phyloP scores from a whole-genome alignment of 177 flowering plant species.

The Vitis hybrid region DNA sequence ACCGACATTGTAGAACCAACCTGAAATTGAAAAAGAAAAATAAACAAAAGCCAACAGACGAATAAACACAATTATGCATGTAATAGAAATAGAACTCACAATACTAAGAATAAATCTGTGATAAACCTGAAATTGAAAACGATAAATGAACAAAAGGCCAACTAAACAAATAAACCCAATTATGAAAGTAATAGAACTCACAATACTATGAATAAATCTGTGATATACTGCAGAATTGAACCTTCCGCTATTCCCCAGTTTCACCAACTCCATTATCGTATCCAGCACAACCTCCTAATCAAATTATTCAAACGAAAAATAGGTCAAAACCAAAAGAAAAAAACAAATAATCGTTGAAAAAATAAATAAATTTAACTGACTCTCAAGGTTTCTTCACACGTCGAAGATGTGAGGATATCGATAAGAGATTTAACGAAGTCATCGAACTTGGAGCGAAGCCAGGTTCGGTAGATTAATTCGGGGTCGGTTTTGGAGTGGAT shows the following conservation, averaged over 20 bases:
- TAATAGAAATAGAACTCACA: background rate
- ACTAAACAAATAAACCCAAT: background rate
- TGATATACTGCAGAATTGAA: slow-evolving; percentile 67
- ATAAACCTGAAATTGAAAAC: slow-evolving; percentile 31
- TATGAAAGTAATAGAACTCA: slow-evolving; percentile 34
- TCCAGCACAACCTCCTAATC: slow-evolving; percentile 73
- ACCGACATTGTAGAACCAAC: slow-evolving; percentile 40
- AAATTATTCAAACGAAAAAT: background rate
- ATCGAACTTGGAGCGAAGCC: slow-evolving; percentile 84
- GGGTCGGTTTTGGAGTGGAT: slow-evolving; percentile 42
- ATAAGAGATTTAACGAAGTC: slow-evolving; percentile 50
- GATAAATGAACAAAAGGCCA: background rate
- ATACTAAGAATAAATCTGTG: background rate
- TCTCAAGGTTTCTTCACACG: slow-evolving; percentile 47
- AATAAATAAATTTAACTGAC: slow-evolving; percentile 25
- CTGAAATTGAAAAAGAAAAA: slow-evolving; percentile 32
- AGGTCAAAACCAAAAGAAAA: background rate
- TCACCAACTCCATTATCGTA: slow-evolving; percentile 85
- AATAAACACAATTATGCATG: background rate
- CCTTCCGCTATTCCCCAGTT: slow-evolving; percentile 61
- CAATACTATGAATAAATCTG: slow-evolving; percentile 57
- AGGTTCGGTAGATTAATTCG: slow-evolving; percentile 53
- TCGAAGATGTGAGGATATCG: slow-evolving; percentile 35
- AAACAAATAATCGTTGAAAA: background rate
- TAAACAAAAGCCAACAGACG: background rate